Evolutionary conservation across 495 filamentous ascomycete genomes (phyloP), one percentile per base, ranked within the genome.

Genomic region (Xanthoparmelia taractica): DNA sequence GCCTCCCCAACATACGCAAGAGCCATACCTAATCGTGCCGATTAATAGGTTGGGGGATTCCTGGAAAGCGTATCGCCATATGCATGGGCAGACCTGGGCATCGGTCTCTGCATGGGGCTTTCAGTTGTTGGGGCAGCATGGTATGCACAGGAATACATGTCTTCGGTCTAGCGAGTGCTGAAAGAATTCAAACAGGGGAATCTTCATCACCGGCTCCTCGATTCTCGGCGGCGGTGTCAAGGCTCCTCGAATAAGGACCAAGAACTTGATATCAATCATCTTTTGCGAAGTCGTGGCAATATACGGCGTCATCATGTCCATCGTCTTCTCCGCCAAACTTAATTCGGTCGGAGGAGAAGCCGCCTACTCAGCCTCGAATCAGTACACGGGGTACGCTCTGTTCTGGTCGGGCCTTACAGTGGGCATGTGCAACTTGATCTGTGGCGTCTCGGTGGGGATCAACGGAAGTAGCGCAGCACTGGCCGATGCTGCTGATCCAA

Each of bases 261-360:
- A 99, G 85, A 99, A 97, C 78, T 75, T 99, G 64, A 96, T 99
- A 72, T 97, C 95, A 68, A 97, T 99, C 79, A 97, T 99, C 79
- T 99, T 99, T 82, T 99, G 95, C 79, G 95, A 99, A 77, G 95
- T 97, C 67, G 95, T 99, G 66, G 95, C 95, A 71, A 99, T 99
- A 74, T 99, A 99, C 81, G 95, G 95, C 70, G 92, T 99, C 70
- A 99, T 99, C 77, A 97, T 97, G 90, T 87, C 93, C 65, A 99
- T 99, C 73, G 86, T 99, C 54, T 97, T 96, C 79, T 95, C 92
- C 43, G 79, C 92, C 37, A 94, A 96, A 72, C 74, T 99, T 62
- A 82, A 82, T 66, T 63, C 73, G 20, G 77, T 89, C 36, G 62
- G 75, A 29, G 73, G 71, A 10, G 80, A 82, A 4, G 76, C 73